phyloP scores from a whole-genome alignment of 805 yeast genomes.

The Wickerhamiella hasegawae region DNA sequence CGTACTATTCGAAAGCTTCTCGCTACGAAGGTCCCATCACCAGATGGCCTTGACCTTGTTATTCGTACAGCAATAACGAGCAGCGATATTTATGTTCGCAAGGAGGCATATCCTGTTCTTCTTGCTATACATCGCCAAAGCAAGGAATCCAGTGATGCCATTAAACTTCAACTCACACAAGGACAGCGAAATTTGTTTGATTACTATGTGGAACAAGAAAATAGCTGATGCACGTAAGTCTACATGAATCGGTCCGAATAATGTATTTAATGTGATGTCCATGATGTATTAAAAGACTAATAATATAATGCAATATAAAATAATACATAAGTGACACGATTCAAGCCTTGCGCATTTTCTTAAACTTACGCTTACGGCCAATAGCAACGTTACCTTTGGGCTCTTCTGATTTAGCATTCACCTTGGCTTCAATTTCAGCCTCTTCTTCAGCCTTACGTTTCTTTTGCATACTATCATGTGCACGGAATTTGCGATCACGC shows the following conservation, averaged over 20 bases:
- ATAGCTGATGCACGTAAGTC: too few relatives aligned
- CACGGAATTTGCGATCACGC: conserved; percentile 31
- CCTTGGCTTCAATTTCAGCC: conserved; percentile 7
- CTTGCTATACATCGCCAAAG: conserved; percentile 8
- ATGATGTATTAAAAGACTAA: too few relatives aligned
- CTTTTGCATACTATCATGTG: conserved; percentile 11
- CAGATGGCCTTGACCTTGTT: conserved; percentile 5
- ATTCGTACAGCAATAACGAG: conserved; percentile 9
- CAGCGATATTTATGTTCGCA: conserved; percentile 15
- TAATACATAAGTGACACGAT: too few relatives aligned
- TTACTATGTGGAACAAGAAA: conserved; percentile 9
- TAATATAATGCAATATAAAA: too few relatives aligned
- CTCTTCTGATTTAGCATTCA: conserved; percentile 7
- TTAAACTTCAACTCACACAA: conserved; percentile 10
- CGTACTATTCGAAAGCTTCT: conserved; percentile 2
- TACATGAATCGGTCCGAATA: too few relatives aligned
- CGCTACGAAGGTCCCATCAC: neutral
- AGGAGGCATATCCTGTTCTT: conserved; percentile 18
- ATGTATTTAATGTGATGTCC: too few relatives aligned
- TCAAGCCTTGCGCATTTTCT: conserved; percentile 4
- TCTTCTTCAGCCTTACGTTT: conserved; percentile 15
- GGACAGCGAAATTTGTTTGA: conserved; percentile 19
- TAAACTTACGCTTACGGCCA: conserved; percentile 22
- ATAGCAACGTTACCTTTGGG: conserved; percentile 15
- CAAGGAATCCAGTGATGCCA: conserved; percentile 4